Conservation (phyloP, 768 basidiomycete genomes). For the Suillus clintonianus region DNA sequence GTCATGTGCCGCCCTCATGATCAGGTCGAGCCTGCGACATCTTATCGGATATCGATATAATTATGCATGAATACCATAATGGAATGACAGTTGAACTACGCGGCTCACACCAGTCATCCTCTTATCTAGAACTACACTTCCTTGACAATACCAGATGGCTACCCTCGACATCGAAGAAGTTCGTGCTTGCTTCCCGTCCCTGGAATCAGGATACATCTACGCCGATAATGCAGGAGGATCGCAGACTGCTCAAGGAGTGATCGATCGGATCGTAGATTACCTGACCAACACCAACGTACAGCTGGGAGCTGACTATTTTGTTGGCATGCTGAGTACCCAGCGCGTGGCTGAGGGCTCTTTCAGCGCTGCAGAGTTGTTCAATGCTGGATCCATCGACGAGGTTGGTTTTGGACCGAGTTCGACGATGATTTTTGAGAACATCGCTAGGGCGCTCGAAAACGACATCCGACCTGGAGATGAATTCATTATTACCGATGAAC, state of each 20-base stretch:
- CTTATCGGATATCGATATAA: not conserved
- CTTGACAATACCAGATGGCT: slow-evolving; percentile 14
- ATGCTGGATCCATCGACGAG: slow-evolving; percentile 62
- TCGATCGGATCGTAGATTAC: slow-evolving; percentile 66
- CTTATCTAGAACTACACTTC: not conserved
- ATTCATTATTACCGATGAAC: slow-evolving; percentile 77
- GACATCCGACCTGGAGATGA: slow-evolving; percentile 64
- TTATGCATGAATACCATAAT: not conserved
- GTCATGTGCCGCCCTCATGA: not conserved
- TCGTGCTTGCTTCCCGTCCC: slow-evolving; percentile 63
- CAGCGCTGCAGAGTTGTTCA: slow-evolving; percentile 60
- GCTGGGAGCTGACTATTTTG: slow-evolving; percentile 68
- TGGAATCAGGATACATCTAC: slow-evolving; percentile 61
- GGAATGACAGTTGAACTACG: not conserved
- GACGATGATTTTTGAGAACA: slow-evolving; percentile 69
- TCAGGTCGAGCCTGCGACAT: not conserved
- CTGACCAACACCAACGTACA: slow-evolving; percentile 74
- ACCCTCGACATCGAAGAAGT: slow-evolving; percentile 49
- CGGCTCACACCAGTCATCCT: not conserved
- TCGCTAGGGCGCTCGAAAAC: slow-evolving; percentile 59
- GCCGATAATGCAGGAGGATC: slow-evolving; percentile 82
- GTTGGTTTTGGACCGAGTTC: slow-evolving; percentile 69
- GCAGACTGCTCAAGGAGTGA: slow-evolving; percentile 55
- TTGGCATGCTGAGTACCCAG: slow-evolving; percentile 53
- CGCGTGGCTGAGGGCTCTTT: slow-evolving; percentile 51